Base-by-base conservation (phyloP, 768 basidiomycete species). In the Crucibulum laeve region DNA sequence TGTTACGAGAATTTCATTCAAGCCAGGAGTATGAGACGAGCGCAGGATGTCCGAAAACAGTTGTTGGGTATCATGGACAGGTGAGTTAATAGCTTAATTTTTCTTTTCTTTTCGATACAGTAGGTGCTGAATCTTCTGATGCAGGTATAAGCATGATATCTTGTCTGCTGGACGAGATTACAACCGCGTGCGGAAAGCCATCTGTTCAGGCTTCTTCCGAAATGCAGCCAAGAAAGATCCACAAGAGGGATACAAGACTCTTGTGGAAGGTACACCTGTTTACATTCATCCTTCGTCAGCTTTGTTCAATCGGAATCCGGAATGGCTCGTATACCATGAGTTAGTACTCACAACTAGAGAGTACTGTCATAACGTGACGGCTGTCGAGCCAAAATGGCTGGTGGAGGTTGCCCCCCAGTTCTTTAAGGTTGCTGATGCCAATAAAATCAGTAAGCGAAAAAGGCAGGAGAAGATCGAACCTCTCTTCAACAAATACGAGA, bases 1-100 rank as follows among this genome's bases (percentile, higher is more conserved):
- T 98, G 96, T 60, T 95, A 92, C 52, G 94, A 98, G 67, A 98
- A 98, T 63, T 99, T 94, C 57, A 96, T 98, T 39, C 96, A 98
- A 62, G 95, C 92, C 8, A 77, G 96, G 59, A 96, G 91, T 53
- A 94, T 99, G 92, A 77, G 91, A 45, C 76, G 94, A 4, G 96
- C 95, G 4, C 94, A 98, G 64, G 96, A 99, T 73, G 92, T 99
- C 7, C 73, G 96, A 46, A 99, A 99, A 60, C 96, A 99, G 66
- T 66, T 99, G 42, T 72, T 98, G 32, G 96, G 96, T 48, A 98
- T 99, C 61, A 98, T 99, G 96, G 96, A 99, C 62, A 76, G 96
- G 81, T 91, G 71, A 51, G 79, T 69, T 25, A 4, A 24, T 18
- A 36, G 8, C 18, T 7, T 30, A 5, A 8, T 17, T 5, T 15